These are phyloP conservation scores for Neurospora crassa DNA, from an alignment of 2,329 filamentous ascomycete species.

Conservation along the genomic window DNA sequence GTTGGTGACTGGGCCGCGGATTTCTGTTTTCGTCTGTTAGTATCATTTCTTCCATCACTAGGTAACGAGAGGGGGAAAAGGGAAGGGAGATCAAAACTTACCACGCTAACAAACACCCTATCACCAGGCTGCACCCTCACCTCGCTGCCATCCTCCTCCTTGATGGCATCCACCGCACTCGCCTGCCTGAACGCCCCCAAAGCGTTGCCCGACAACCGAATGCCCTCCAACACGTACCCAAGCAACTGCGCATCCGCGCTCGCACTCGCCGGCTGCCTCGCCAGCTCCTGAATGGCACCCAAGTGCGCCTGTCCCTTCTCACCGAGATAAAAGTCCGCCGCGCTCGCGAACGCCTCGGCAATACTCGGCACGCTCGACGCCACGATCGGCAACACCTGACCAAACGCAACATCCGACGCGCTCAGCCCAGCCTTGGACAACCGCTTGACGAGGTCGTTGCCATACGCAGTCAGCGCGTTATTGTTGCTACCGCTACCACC, in stretches of 20 bases:
- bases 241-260: slow-evolving; percentile 55
- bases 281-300: slow-evolving; percentile 49
- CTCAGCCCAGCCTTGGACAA: slow-evolving; percentile 54
- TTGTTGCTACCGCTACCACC: slow-evolving; percentile 37
- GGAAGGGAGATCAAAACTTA: slow-evolving; percentile 22
- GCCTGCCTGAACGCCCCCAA: slow-evolving; percentile 52
- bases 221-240: slow-evolving; percentile 62
- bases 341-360: slow-evolving; percentile 62
- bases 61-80: background rate
- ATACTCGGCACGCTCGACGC: slow-evolving; percentile 61
- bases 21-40: slow-evolving; percentile 21
- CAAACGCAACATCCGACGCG: slow-evolving; percentile 59
- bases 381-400: slow-evolving; percentile 59
- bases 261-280: slow-evolving; percentile 42
- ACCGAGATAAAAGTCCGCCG: slow-evolving; percentile 63
- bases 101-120: slow-evolving; percentile 55
- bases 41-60: background rate
- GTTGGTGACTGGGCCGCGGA: slow-evolving; percentile 43
- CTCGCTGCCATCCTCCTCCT: slow-evolving; percentile 39
- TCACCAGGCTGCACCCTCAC: slow-evolving; percentile 45
- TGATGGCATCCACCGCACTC: slow-evolving; percentile 32
- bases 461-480: slow-evolving; percentile 49
- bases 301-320: slow-evolving; percentile 45
- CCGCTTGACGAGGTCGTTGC: slow-evolving; percentile 53
- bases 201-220: slow-evolving; percentile 52